These are phyloP conservation scores for Colletotrichum sidae DNA, from an alignment of 2,329 filamentous ascomycete genomes.

Conservation along the genomic window DNA sequence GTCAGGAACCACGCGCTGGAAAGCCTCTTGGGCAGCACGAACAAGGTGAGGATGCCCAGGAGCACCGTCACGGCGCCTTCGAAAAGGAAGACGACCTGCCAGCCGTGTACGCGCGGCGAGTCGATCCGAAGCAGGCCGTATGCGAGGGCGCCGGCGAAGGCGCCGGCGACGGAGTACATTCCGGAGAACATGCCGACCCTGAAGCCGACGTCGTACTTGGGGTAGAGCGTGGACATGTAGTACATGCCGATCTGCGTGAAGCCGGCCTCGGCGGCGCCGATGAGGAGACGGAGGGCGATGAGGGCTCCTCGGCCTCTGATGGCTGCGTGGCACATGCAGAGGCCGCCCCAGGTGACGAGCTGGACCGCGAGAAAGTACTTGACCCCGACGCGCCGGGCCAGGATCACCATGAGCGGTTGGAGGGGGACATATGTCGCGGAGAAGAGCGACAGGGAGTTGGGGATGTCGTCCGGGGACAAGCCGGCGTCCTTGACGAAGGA, in stretches of 20 bases:
- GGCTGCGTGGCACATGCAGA: constrained; percentile 41
- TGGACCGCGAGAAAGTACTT: constrained; percentile 36
- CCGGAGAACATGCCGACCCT: constrained; percentile 38
- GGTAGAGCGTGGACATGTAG: constrained; percentile 40
- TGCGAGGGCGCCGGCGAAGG: constrained; percentile 41
- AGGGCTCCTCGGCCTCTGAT: constrained; percentile 30
- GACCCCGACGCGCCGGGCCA: constrained; percentile 39
- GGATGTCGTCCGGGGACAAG: constrained; percentile 38
- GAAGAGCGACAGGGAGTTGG: constrained; percentile 41
- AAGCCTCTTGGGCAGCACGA: constrained; percentile 39
- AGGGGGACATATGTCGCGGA: constrained; percentile 41
- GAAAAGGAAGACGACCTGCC: constrained; percentile 39
- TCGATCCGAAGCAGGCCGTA: constrained; percentile 33
- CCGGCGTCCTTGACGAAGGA: constrained; percentile 40
- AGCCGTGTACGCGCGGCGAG: constrained; percentile 21
- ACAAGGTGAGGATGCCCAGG: constrained; percentile 39
- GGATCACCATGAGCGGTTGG: constrained; percentile 40
- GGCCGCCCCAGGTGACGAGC: constrained; percentile 38
- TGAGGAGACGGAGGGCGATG: constrained; percentile 39
- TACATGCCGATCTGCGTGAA: constrained; percentile 41
- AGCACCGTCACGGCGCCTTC: constrained; percentile 40
- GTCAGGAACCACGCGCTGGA: constrained; percentile 6
- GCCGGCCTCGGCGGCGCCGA: constrained; percentile 39
- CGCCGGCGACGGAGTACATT: constrained; percentile 40
- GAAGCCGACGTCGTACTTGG: constrained; percentile 38